A percentile compares a stretch with the other conserved stretches of the same genome.
Evolutionary conservation across 2,329 filamentous ascomycete species (phyloP).

Genomic region (Paecilomyces dactylethromorphus): DNA sequence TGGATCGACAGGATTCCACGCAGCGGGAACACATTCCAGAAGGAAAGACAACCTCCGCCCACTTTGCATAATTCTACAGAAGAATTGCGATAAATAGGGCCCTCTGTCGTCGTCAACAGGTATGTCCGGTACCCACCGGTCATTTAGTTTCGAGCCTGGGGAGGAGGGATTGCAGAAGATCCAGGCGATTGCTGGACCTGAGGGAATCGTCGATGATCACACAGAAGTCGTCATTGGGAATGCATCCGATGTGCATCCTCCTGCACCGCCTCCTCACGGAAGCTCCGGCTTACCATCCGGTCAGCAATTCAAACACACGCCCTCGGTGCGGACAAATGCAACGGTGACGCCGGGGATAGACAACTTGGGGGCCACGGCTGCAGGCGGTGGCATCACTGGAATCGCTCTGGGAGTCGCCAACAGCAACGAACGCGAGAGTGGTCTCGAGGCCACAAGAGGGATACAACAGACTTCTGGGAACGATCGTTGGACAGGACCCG

Average conservation of each 20-base stretch:
- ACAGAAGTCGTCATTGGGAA: constrained; percentile 4
- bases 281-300: constrained; percentile 3
- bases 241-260: constrained; percentile 1
- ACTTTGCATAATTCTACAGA: neutral
- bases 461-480: constrained; percentile 13
- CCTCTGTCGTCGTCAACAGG: neutral
- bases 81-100: neutral
- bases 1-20: neutral
- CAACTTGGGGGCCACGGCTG: constrained; percentile 58
- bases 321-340: constrained; percentile 26
- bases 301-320: constrained; percentile 16
- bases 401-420: constrained; percentile 62
- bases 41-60: neutral
- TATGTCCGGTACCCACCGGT: constrained; percentile 14
- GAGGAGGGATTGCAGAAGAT: constrained; percentile 7
- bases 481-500: neutral
- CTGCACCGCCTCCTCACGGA: constrained; percentile 12
- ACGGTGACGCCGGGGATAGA: constrained; percentile 57
- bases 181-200: neutral
- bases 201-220: neutral
- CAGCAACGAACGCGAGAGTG: constrained; percentile 58
- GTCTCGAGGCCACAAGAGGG: constrained; percentile 53
- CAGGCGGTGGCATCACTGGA: constrained; percentile 59
- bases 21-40: neutral
- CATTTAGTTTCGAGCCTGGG: constrained; percentile 15